Percentiles rank a stretch among this genome's conserved stretches.
Conservation (phyloP, 2,329 filamentous ascomycete genomes). For the Lachnellula arida region DNA sequence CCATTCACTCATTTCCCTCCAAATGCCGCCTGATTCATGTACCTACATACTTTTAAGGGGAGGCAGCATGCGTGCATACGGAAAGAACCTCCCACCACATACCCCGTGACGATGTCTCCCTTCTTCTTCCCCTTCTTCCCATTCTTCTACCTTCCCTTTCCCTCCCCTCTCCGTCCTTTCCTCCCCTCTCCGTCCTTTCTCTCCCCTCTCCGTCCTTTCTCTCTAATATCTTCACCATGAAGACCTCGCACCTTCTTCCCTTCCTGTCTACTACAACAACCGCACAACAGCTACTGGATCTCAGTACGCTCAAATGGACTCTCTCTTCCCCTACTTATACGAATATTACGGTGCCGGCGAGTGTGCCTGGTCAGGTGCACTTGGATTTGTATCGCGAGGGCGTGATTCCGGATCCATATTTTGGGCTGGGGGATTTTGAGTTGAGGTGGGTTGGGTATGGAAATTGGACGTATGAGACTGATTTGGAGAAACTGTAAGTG, state of each 20-base stretch:
- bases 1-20: background rate
- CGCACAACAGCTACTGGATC: slow-evolving; percentile 10
- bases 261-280: background rate
- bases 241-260: background rate
- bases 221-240: slow-evolving; percentile 3
- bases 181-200: too few species aligned
- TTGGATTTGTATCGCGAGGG: slow-evolving; percentile 50
- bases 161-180: too few species aligned
- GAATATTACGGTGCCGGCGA: slow-evolving; percentile 49
- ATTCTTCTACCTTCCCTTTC: background rate
- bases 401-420: slow-evolving; percentile 39
- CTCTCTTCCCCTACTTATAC: slow-evolving; percentile 7
- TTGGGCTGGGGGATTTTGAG: slow-evolving; percentile 55
- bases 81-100: background rate
- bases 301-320: slow-evolving; percentile 13
- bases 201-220: background rate
- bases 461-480: slow-evolving; percentile 59
- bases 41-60: too few species aligned
- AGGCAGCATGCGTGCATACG: background rate
- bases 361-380: slow-evolving; percentile 54
- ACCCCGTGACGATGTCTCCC: background rate
- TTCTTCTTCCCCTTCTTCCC: background rate
- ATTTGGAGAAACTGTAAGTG: slow-evolving; percentile 39
- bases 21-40: too few species aligned
- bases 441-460: slow-evolving; percentile 53